Evolutionary conservation across 495 filamentous ascomycete genomes (phyloP), one percentile per base, ranked within the genome.

Genomic region (Antarctomyces pellizariae): DNA sequence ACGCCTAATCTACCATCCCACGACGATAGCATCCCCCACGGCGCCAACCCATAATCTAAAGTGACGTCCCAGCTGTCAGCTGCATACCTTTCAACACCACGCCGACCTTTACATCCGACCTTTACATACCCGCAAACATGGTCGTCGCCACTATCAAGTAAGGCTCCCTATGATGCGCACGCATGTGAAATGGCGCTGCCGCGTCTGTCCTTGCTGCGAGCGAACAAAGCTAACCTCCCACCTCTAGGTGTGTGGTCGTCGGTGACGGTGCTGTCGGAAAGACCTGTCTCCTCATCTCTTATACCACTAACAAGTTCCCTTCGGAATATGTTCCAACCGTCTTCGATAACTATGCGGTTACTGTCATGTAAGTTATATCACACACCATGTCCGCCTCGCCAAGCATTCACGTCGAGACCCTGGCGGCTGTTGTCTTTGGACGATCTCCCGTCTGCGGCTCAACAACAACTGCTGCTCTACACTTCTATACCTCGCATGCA

Each of bases 291-390:
- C 66, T 97, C 45, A 97, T 97, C 56, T 89, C 78, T 41, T 97
- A 97, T 56, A 97, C 86, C 22, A 97, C 86, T 36, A 97, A 97
- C 62, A 97, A 97, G 41, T 97, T 97, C 55, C 86, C 86, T 6
- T 92, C 82, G 35, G 86, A 97, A 80, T 97, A 97, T 46, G 86
- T 97, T 12, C 86, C 86, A 13, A 97, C 86, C 12, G 86, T 97
- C 17, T 97, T 97, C 50, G 86, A 97, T 49, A 97, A 97, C 54
- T 97, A 97, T 71, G 86, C 86, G 10, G 86, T 97, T 44, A 97
- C 86, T 23, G 83, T 93, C 30, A 93, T 93, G 83, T 93, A 63
- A 70, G 83, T 75, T 26, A 22, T 33, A 21, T 21, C n/a, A 7
- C 19, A 7, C 19, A 7, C n/a, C 19, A n/a, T 22, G 7, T 22